These are phyloP conservation scores for Mycena alexandri DNA, from an alignment of 768 basidiomycete genomes.

Conservation along the genomic window DNA sequence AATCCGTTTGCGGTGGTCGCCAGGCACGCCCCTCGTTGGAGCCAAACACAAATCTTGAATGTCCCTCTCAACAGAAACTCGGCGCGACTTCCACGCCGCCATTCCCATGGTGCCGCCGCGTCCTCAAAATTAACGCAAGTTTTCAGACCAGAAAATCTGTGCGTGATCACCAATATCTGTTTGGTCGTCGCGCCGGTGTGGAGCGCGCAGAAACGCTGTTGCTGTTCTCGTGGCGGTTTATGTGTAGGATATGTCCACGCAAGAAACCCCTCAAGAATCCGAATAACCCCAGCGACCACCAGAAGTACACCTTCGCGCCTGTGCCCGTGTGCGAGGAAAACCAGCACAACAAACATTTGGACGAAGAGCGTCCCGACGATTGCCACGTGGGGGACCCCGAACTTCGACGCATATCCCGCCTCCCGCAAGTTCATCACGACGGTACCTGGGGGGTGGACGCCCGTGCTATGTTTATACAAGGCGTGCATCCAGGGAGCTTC, in stretches of 20 bases:
- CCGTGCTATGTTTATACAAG: slow-evolving; percentile 2
- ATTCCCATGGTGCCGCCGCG: slow-evolving; percentile 1
- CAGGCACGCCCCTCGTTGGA: slow-evolving; percentile 1
- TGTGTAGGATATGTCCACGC: slow-evolving; percentile 1
- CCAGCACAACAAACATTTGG: neutral
- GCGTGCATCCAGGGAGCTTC: slow-evolving; percentile 12
- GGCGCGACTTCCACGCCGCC: neutral
- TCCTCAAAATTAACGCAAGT: slow-evolving; percentile 8
- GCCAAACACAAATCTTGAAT: slow-evolving; percentile 4
- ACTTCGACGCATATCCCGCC: neutral
- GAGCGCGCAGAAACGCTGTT: slow-evolving; percentile 3
- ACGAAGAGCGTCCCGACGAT: slow-evolving; percentile 1
- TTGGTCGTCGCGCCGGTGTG: slow-evolving; percentile 13
- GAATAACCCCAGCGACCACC: neutral
- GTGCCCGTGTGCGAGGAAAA: neutral
- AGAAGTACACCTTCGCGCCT: neutral
- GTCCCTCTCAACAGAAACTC: neutral
- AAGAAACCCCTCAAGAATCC: slow-evolving; percentile 4
- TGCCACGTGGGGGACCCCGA: neutral
- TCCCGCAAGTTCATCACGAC: slow-evolving; percentile 3
- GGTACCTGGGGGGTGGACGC: neutral
- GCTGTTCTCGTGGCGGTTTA: neutral
- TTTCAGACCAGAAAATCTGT: neutral
- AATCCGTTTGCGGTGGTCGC: slow-evolving; percentile 5
- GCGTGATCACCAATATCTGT: slow-evolving; percentile 6